A percentile compares a stretch with the other conserved stretches of the same genome.
Conservation (phyloP, 345 rosid species). For the Physaria fendleri region DNA sequence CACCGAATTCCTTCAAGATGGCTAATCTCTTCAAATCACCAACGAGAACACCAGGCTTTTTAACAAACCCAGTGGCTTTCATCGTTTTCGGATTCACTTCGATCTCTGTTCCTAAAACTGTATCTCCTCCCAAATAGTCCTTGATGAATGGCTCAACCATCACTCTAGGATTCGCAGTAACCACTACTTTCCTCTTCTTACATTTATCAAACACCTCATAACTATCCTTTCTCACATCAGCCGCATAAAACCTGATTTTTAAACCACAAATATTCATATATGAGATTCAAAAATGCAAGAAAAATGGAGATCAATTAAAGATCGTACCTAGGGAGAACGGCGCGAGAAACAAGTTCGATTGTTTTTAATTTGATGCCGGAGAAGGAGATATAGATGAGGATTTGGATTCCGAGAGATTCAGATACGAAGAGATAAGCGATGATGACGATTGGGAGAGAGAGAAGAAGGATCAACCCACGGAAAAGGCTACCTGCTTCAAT, state of each 20-base stretch:
- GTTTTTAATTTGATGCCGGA: conserved; percentile 82
- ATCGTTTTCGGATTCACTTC: conserved; percentile 71
- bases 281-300: too few relatives aligned
- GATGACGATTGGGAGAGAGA: conserved; percentile 60
- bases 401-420: conserved; percentile 79
- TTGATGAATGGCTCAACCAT: conserved; percentile 95
- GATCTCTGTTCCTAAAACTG: conserved; percentile 91
- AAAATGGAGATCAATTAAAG: too few relatives aligned
- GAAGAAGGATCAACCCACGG: conserved; percentile 74
- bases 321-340: conserved; percentile 79
- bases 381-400: conserved; percentile 79
- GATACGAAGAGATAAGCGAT: conserved; percentile 67
- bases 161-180: conserved; percentile 81
- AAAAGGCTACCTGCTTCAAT: conserved; percentile 84
- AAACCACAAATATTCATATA: too few relatives aligned
- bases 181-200: conserved; percentile 84
- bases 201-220: conserved; percentile 72
- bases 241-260: conserved; percentile 88
- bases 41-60: conserved; percentile 77
- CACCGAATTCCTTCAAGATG: conserved; percentile 63
- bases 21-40: conserved; percentile 67
- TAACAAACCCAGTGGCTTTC: conserved; percentile 86
- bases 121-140: conserved; percentile 83
- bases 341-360: conserved; percentile 81
- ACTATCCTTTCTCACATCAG: conserved; percentile 81